Conservation (phyloP, 2,329 filamentous ascomycete genomes). For the Annulohypoxylon truncatum region DNA sequence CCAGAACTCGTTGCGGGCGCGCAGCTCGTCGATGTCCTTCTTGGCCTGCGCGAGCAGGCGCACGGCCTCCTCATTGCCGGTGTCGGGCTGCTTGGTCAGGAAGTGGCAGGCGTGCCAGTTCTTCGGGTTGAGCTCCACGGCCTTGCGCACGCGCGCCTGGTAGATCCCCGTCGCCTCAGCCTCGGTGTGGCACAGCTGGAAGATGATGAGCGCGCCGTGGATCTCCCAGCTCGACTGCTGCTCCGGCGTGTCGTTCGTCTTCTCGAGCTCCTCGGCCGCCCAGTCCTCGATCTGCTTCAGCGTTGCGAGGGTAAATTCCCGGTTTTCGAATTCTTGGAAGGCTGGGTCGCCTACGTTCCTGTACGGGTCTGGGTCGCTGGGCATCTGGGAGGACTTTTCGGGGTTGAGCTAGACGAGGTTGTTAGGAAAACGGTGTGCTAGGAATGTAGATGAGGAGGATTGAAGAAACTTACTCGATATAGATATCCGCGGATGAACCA, state of each 20-base stretch:
- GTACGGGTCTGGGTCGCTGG: slow-evolving; percentile 38
- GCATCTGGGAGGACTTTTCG: slow-evolving; percentile 41
- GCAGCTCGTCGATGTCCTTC: slow-evolving; percentile 41
- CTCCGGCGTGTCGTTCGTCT: slow-evolving; percentile 36
- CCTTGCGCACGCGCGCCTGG: slow-evolving; percentile 42
- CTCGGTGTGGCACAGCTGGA: slow-evolving; percentile 44
- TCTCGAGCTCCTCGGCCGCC: slow-evolving; percentile 38
- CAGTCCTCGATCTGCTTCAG: slow-evolving; percentile 45
- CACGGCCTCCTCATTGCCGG: slow-evolving; percentile 43
- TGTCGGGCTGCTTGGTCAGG: slow-evolving; percentile 43
- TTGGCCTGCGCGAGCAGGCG: slow-evolving; percentile 46
- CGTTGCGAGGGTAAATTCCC: slow-evolving; percentile 37
- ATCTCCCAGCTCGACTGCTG: slow-evolving; percentile 48
- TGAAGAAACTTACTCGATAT: slow-evolving; percentile 42
- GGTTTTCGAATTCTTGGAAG: slow-evolving; percentile 38
- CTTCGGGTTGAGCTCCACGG: slow-evolving; percentile 45
- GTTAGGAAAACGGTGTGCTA: slow-evolving; percentile 26
- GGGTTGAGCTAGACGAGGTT: slow-evolving; percentile 39
- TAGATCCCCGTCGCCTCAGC: slow-evolving; percentile 41
- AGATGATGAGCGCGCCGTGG: slow-evolving; percentile 46
- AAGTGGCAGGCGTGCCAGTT: slow-evolving; percentile 51
- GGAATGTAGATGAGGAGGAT: neutral
- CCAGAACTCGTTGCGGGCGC: slow-evolving; percentile 37
- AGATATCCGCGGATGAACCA: slow-evolving; percentile 48
- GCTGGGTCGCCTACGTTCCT: slow-evolving; percentile 11